Base-by-base conservation (phyloP, 352 stramenopile species). In the Globisporangium nagaii region DNA sequence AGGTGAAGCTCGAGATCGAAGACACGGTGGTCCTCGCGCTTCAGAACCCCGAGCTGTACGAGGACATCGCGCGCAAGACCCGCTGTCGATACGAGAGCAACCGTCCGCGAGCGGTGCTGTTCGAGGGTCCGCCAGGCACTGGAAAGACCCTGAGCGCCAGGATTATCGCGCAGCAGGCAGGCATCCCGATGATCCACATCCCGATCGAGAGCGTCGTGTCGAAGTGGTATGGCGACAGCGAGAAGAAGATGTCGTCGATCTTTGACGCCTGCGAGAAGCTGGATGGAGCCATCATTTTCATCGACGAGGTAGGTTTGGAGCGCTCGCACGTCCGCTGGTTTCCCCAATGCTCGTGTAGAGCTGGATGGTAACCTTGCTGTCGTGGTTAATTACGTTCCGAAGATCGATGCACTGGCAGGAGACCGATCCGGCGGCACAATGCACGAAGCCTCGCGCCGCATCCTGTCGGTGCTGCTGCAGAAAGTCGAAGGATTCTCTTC, bases 181-280 rank as follows among this genome's bases (percentile, higher is more conserved):
- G 93, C 6, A 86, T 96, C 34, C 93, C 93, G 15, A 90, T 98
- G 79, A 91, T 98, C 47, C 90, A 97, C 54, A 88, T 98, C 55
- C 87, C 88, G 0, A 94, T 97, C 32, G 93, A 98, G 65, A 96
- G 79, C 56, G 84, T 98, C 43, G 87, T 97, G 34, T 96, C 86
- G 27, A 98, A 98, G 62, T 98, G 86, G 85, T 98, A 97, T 49
- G 92, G 92, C 19, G 92, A 98, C 55, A 97, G 88, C 72, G 91
- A 98, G 62, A 97, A 97, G 68, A 94, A 96, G 47, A 90, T 98
- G 72, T 90, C 83, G 43, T 66, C 84, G n/a, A 97, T 98, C 42
- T 96, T 98, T 65, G 90, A 98, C 43, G 83, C 88, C 0, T 97
- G 88, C 58, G 86, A 97, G 54, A 90, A 97, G 62, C 67, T 98